phyloP scores from a whole-genome alignment of 2,329 filamentous ascomycete genomes.

The Triangularia setosa region DNA sequence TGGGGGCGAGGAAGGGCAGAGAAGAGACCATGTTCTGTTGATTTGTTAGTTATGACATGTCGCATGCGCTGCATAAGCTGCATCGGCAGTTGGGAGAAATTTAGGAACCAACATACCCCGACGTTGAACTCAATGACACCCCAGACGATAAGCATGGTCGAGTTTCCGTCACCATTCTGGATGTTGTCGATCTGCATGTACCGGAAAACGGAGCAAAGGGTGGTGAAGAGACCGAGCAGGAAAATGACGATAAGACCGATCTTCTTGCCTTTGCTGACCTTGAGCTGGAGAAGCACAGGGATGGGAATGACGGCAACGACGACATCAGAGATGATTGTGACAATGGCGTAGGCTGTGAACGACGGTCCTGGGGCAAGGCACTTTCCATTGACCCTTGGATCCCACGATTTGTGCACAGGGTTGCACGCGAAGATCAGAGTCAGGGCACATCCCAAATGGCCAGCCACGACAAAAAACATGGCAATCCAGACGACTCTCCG shows the following conservation, averaged over 20 bases:
- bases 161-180: constrained; percentile 48
- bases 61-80: too few relatives aligned
- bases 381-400: constrained; percentile 35
- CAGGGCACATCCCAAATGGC: constrained; percentile 47
- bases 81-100: too few relatives aligned
- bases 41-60: too few relatives aligned
- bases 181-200: constrained; percentile 50
- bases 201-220: constrained; percentile 50
- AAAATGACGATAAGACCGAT: constrained; percentile 49
- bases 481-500: constrained; percentile 42
- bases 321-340: constrained; percentile 50
- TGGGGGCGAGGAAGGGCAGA: constrained; percentile 42
- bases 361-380: constrained; percentile 46
- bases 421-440: constrained; percentile 48
- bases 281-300: constrained; percentile 46
- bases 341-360: constrained; percentile 49
- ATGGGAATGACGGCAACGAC: constrained; percentile 48
- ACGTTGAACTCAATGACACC: constrained; percentile 56
- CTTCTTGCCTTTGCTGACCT: constrained; percentile 47
- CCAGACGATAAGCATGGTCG: constrained; percentile 54
- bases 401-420: constrained; percentile 48
- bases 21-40: constrained; percentile 46
- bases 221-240: constrained; percentile 51
- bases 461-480: constrained; percentile 41
- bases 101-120: too few relatives aligned